Conservation (phyloP, 1,139 yeast species). For the Debaryomyces subglobosus region DNA sequence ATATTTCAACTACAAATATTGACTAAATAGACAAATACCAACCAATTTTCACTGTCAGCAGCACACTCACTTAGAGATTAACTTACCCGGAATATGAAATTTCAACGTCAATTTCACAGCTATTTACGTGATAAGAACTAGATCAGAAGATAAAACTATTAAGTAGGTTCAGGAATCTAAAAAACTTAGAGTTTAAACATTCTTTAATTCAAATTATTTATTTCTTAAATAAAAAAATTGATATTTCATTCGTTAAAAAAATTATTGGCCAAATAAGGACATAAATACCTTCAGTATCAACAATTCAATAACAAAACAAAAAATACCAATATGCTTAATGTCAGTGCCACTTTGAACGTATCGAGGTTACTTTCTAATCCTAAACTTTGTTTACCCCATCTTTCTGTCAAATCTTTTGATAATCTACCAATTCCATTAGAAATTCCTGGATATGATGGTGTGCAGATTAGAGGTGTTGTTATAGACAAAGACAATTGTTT, state of each 20-base stretch:
- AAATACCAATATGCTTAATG: constrained; percentile 45
- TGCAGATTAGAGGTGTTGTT: constrained; percentile 71
- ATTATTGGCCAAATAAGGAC: background rate
- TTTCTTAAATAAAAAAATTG: background rate
- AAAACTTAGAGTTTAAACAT: background rate
- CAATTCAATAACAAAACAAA: background rate
- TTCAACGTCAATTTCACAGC: constrained; percentile 4
- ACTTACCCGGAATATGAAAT: constrained; percentile 6
- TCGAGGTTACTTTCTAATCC: constrained; percentile 66
- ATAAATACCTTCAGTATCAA: background rate
- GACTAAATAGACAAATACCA: background rate
- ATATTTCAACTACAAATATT: background rate
- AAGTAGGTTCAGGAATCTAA: background rate
- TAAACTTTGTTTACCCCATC: constrained; percentile 67
- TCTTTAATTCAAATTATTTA: background rate
- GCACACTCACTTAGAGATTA: background rate
- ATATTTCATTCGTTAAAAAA: background rate
- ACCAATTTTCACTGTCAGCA: constrained; percentile 1
- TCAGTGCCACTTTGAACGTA: constrained; percentile 75
- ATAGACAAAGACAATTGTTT: constrained; percentile 96
- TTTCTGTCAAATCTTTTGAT: constrained; percentile 65
- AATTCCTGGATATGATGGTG: constrained; percentile 32
- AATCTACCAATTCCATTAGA: constrained; percentile 51
- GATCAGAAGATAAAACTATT: background rate
- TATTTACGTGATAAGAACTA: background rate